These are phyloP conservation scores for Tulasnella sp. DNA, from an alignment of 768 basidiomycete genomes.

Conservation along the genomic window DNA sequence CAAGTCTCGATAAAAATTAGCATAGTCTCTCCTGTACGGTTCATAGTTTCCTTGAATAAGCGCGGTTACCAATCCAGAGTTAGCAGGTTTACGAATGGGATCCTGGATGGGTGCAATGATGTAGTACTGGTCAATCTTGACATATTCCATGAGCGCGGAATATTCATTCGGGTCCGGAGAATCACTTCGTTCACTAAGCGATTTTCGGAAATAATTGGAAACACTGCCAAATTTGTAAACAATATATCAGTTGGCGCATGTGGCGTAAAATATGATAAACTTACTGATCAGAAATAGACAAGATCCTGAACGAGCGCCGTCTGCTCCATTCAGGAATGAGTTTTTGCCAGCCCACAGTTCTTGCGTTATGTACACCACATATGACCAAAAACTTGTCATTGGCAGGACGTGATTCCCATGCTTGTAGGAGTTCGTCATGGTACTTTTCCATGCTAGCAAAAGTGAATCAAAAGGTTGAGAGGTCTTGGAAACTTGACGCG, in stretches of 20 bases:
- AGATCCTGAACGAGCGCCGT: background rate
- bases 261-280: background rate
- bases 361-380: slow-evolving; percentile 6
- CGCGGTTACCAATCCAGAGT: too few species aligned
- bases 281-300: slow-evolving; percentile 6
- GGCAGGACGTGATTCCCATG: slow-evolving; percentile 4
- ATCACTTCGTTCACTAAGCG: background rate
- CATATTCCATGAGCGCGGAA: background rate
- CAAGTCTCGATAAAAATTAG: too few species aligned
- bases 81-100: too few species aligned
- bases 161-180: background rate
- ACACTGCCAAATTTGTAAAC: background rate
- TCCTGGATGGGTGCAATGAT: too few species aligned
- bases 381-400: slow-evolving; percentile 5
- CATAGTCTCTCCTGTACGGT: too few species aligned
- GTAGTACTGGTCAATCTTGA: background rate
- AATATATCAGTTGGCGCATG: background rate
- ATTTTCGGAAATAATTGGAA: background rate
- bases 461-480: background rate
- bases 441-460: background rate
- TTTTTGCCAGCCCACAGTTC: background rate
- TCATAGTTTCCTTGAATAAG: too few species aligned
- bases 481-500: background rate
- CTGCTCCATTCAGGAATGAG: background rate
- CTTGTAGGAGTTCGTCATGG: background rate